Base-by-base conservation (phyloP, 2,329 filamentous ascomycete genomes). In the Malbranchea zuffiana region DNA sequence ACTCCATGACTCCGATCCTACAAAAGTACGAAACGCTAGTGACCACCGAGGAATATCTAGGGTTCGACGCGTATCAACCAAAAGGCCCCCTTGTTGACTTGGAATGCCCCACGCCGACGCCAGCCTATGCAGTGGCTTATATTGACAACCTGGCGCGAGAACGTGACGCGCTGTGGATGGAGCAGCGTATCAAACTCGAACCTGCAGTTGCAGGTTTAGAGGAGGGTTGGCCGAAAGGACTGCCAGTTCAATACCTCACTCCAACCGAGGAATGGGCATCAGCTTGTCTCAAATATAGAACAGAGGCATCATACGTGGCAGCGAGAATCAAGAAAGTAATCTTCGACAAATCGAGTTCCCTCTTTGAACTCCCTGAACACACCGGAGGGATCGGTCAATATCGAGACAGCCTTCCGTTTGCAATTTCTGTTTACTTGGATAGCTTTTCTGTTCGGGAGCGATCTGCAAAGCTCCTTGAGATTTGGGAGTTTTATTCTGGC, bases 161-260 rank as follows among this genome's bases (percentile, higher is more conserved):
- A 19, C 29, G 43, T 5, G 42, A 47, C 33, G 37, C 40, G 19
- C 13, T 47, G 13, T 47, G 43, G 42, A 28, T 31, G 17, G 12
- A 39, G 11, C 17, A 25, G 23, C 40, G 44, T 7, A 11, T 24
- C 23, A 18, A 35, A 19, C 26, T 26, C 13, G 32, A 41, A 7
- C 40, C 44, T n/a, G 15, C 29, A 19, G 16, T 39, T 17, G 17
- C 35, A 5, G 12, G 20, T 7, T 27, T 45, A 21, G 25, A 16
- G 5, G 11, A 13, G 3, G 40, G 39, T 2, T 45, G 37, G 30
- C 44, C 44, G 15, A 42, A 35, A 27, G 44, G 44, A 3, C 25
- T 47, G 31, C 39, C 44, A 8, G 32, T 43, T 8, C 44, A 47
- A 21, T 19, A 31, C 12, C 35, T 47, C 11, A 7, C 45, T 5